Evolutionary conservation across 2,329 filamentous ascomycete species (phyloP).

Genomic region (Gnomoniopsis sp.): DNA sequence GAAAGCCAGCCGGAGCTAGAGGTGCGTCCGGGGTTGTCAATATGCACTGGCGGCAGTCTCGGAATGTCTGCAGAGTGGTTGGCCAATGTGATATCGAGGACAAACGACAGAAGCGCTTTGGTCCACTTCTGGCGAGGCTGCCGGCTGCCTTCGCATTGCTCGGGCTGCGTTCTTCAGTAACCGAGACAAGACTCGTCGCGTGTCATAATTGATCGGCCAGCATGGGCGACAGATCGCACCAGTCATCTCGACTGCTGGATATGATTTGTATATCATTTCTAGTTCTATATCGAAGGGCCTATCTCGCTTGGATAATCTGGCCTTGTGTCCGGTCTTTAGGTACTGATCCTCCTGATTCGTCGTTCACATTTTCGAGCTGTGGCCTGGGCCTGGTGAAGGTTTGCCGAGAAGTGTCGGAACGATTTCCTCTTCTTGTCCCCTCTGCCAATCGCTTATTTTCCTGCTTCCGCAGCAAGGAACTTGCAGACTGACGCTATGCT

Average conservation of each 20-base stretch:
- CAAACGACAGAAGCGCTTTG: neutral
- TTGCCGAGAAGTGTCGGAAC: neutral
- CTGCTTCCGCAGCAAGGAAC: too few relatives aligned
- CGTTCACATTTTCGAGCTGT: neutral
- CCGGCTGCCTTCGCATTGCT: neutral
- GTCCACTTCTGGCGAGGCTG: neutral
- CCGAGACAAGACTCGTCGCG: constrained; percentile 1
- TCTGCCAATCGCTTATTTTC: neutral
- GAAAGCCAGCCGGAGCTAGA: constrained; percentile 13
- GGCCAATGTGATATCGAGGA: neutral
- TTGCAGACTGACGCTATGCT: neutral
- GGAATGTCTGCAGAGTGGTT: neutral
- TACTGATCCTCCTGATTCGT: neutral
- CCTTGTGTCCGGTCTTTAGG: neutral
- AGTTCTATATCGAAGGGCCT: neutral
- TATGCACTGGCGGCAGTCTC: constrained; percentile 1
- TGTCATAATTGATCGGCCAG: neutral
- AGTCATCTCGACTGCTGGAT: neutral
- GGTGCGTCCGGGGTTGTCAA: neutral
- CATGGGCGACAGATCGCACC: constrained; percentile 4
- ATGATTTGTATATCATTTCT: constrained; percentile 10
- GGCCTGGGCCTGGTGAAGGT: neutral
- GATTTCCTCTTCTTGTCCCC: too few relatives aligned
- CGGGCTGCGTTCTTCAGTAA: neutral
- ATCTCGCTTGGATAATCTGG: neutral